These are phyloP conservation scores for Ganoderma multipileum DNA, from an alignment of 1,284 basidiomycete genomes.

Conservation along the genomic window DNA sequence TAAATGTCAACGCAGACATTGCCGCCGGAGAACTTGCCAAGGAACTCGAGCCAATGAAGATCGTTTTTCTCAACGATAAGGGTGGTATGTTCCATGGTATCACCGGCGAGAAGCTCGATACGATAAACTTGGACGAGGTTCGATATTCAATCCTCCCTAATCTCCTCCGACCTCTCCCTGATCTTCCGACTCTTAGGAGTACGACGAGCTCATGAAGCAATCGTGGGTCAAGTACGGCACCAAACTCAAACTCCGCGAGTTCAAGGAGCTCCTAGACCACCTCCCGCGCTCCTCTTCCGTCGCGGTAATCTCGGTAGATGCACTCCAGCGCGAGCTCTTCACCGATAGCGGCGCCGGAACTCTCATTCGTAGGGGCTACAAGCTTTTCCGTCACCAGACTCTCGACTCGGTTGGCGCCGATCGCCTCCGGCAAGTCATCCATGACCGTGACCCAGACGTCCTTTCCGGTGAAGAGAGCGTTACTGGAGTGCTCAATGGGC, in stretches of 20 bases:
- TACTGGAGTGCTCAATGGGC: constrained; percentile 85
- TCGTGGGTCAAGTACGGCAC: constrained; percentile 99
- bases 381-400: constrained; percentile 89
- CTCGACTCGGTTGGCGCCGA: constrained; percentile 91
- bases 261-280: constrained; percentile 98
- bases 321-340: constrained; percentile 98
- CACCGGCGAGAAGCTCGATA: constrained; percentile 92
- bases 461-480: constrained; percentile 86
- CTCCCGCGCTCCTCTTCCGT: constrained; percentile 98
- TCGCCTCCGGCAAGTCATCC: constrained; percentile 90
- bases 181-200: constrained; percentile 67
- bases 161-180: constrained; percentile 7
- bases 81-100: constrained; percentile 98
- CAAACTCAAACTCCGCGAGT: constrained; percentile 98
- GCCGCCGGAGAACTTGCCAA: constrained; percentile 96
- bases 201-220: constrained; percentile 96
- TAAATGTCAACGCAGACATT: constrained; percentile 97
- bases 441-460: constrained; percentile 95
- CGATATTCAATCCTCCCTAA: not conserved
- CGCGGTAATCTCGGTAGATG: constrained; percentile 94
- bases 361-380: constrained; percentile 97
- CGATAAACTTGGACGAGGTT: constrained; percentile 98
- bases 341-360: constrained; percentile 98
- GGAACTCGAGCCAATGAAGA: constrained; percentile 98
- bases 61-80: constrained; percentile 98